Evolutionary conservation across 768 basidiomycete species (phyloP).

Genomic region (Sarcomyxa edulis): DNA sequence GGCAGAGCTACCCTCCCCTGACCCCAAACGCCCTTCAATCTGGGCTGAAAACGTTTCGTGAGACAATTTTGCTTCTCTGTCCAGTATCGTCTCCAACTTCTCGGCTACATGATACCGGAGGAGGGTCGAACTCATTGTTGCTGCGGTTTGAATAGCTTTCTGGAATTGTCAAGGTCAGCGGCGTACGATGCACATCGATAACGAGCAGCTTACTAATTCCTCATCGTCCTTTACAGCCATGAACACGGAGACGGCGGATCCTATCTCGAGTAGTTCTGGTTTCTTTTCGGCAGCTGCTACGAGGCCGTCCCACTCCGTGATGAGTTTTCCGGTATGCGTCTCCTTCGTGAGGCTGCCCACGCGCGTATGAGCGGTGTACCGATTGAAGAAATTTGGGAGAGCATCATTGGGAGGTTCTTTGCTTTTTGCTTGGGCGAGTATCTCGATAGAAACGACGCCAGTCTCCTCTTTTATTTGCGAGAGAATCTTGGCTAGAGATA

Average conservation of each 20-base stretch:
- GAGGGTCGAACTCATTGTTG: conserved; percentile 78
- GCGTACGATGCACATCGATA: not conserved
- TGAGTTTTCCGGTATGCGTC: conserved; percentile 76
- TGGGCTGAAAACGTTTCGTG: conserved; percentile 83
- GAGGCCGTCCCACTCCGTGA: conserved; percentile 78
- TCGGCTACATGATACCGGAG: conserved; percentile 81
- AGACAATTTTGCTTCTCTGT: conserved; percentile 85
- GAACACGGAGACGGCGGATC: conserved; percentile 65
- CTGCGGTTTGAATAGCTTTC: conserved; percentile 76
- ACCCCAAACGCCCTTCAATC: conserved; percentile 85
- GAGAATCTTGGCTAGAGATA: conserved; percentile 71
- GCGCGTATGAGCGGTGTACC: conserved; percentile 55
- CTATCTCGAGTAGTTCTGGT: conserved; percentile 78
- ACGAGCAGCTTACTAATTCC: conserved; percentile 64
- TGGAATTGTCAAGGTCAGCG: conserved; percentile 24
- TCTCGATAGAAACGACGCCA: conserved; percentile 62
- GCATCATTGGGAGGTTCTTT: conserved; percentile 78
- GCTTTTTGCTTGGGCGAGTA: conserved; percentile 71
- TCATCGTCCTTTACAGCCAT: conserved; percentile 90
- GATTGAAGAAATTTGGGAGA: conserved; percentile 59
- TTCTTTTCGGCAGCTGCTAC: conserved; percentile 49
- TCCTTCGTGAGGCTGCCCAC: conserved; percentile 83
- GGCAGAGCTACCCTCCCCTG: conserved; percentile 68
- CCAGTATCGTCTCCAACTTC: conserved; percentile 86
- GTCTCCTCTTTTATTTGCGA: conserved; percentile 64